Percentiles rank a stretch among this genome's conserved stretches.
These are phyloP conservation scores for Aspergillaceae sp. DNA, from an alignment of 2,329 filamentous ascomycete genomes.

Conservation along the genomic window DNA sequence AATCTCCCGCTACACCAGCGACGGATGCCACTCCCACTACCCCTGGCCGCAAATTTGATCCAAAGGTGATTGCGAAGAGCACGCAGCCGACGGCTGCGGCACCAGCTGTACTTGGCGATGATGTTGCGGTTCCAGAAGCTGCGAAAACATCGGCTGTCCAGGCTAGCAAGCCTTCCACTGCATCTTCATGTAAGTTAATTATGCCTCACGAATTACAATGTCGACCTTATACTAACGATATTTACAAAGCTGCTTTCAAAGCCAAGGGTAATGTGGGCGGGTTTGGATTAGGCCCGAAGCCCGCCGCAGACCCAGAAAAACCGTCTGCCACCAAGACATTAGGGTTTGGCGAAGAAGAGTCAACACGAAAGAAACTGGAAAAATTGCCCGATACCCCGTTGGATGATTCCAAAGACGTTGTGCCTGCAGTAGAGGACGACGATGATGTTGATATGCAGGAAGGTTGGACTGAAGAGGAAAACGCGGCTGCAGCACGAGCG, in stretches of 20 bases:
- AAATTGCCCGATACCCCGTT: conserved; percentile 73
- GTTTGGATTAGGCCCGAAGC: conserved; percentile 70
- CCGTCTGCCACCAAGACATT: conserved; percentile 62
- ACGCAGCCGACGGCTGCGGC: conserved; percentile 52
- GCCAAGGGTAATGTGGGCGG: conserved; percentile 66
- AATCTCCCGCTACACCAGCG: conserved; percentile 44
- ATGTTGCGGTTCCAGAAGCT: conserved; percentile 44
- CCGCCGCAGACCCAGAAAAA: conserved; percentile 57
- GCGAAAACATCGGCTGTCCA: conserved; percentile 38
- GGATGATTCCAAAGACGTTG: conserved; percentile 50
- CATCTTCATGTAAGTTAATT: conserved; percentile 30
- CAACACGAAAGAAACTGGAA: conserved; percentile 76
- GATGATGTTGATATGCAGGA: conserved; percentile 68
- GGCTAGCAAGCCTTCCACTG: conserved; percentile 37
- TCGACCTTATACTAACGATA: conserved; percentile 1
- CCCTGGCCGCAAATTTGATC: conserved; percentile 75
- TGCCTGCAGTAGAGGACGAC: conserved; percentile 50
- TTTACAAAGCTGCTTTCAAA: conserved; percentile 47
- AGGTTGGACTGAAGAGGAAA: conserved; percentile 76
- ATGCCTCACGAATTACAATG: too few species aligned
- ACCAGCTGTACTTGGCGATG: conserved; percentile 47
- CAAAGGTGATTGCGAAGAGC: conserved; percentile 78
- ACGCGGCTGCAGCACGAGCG: conserved; percentile 72
- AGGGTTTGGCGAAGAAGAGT: conserved; percentile 82
- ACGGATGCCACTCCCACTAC: conserved; percentile 44